A percentile compares a stretch with the other conserved stretches of the same genome.
These are phyloP conservation scores for Plasmodium ovale DNA, from an alignment of 169 alveolate species.

Conservation along the genomic window DNA sequence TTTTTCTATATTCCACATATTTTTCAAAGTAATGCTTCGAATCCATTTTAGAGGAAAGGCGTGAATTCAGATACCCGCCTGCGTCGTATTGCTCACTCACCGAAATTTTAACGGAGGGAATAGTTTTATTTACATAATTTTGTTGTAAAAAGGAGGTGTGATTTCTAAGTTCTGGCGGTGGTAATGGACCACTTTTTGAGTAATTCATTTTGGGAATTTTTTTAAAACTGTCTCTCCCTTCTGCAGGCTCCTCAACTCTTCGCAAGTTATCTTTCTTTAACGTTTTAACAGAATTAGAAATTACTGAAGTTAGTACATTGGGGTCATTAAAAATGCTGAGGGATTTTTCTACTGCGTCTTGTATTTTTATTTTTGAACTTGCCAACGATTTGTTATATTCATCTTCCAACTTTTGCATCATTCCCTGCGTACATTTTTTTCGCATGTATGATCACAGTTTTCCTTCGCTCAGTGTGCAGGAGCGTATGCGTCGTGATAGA, in stretches of 20 bases:
- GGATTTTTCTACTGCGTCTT: constrained; percentile 48
- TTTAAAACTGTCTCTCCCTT: constrained; percentile 14
- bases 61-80: background rate
- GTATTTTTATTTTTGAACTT: constrained; percentile 43
- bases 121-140: constrained; percentile 35
- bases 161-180: constrained; percentile 72
- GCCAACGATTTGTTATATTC: constrained; percentile 67
- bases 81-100: background rate
- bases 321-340: constrained; percentile 71
- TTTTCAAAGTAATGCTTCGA: background rate
- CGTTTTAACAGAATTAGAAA: constrained; percentile 58
- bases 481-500: too few species aligned
- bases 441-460: background rate
- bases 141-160: constrained; percentile 57
- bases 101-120: constrained; percentile 68
- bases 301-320: constrained; percentile 33
- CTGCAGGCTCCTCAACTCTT: constrained; percentile 4
- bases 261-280: constrained; percentile 29
- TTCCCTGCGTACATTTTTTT: constrained; percentile 39
- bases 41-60: too few species aligned
- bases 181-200: constrained; percentile 57
- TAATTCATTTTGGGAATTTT: constrained; percentile 6
- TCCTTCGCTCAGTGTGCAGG: background rate
- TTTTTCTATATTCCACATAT: background rate
- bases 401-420: constrained; percentile 73